Base-by-base conservation (phyloP, 805 yeast species). In the Isabelozyma rhagii region DNA sequence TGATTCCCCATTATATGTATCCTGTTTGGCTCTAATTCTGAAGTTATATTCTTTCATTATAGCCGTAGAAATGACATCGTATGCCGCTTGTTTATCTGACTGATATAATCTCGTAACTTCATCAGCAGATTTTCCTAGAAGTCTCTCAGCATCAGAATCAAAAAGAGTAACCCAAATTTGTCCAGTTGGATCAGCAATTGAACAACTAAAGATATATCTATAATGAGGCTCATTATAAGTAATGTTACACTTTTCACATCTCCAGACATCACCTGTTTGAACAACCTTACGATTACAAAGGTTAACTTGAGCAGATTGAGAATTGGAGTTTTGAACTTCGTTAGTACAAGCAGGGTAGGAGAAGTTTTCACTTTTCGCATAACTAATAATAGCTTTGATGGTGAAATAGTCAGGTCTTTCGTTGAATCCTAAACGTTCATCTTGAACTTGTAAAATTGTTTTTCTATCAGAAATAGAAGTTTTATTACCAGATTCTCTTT, bases 221-320 rank as follows among this genome's bases (percentile, higher is more conserved):
- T 88, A 84, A 45, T 78, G 72, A 15, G 98, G 97, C 44, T 75
- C 78, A 2, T 79, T 75, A 62, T 81, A 85, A 53, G 80, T 80
- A 49, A 80, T 74, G 59, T 89, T 85, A 78, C 98, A 92, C 66
- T 86, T 87, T 65, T 92, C 98, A 75, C 99, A 94, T 67, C 96
- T 82, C 96, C 96, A 92, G 14, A 84, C 75, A 11, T 87, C 89
- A 54, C 69, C 74, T 61, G 82, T 85, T 31, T 81, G 75, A 42
- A 87, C 72, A 29, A 91, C 89, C 69, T 94, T 94, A 63, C 91
- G 84, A 64, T 85, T 85, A 74, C 99, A 94, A 28, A 44, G 52
- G 38, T 52, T 51, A 21, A 52, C 56, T 21, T 45, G 51, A 9
- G 45, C 49, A 45, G 54, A 59, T 21, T 56, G 53, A n/a, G 58